Conservation (phyloP, 2,329 filamentous ascomycete genomes). For the Phialophora tarda region DNA sequence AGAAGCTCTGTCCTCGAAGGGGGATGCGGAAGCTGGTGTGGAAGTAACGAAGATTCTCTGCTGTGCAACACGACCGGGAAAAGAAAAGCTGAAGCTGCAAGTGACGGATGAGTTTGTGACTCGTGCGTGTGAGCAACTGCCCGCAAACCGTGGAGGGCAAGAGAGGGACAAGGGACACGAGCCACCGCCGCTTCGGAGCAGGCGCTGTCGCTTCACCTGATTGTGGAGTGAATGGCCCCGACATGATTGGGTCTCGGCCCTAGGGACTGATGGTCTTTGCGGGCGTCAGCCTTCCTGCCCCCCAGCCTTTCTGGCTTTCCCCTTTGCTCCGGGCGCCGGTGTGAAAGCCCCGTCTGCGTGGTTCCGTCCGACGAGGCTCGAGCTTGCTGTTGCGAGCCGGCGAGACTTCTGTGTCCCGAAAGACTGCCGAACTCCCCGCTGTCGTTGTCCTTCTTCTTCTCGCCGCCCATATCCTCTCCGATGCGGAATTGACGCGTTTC, state of each 20-base stretch:
- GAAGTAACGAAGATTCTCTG: not conserved
- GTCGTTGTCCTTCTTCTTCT: not conserved
- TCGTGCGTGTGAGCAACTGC: conserved; percentile 17
- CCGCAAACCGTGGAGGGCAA: not conserved
- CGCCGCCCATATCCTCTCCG: not conserved
- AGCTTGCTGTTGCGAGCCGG: conserved; percentile 1
- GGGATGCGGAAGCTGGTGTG: not conserved
- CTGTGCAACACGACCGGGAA: not conserved
- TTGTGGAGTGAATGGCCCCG: conserved; percentile 13
- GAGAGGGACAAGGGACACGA: not conserved
- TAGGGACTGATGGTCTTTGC: conserved; percentile 15
- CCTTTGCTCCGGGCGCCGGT: conserved; percentile 19
- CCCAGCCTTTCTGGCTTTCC: conserved; percentile 14
- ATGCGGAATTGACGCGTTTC: not conserved
- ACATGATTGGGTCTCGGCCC: conserved; percentile 20
- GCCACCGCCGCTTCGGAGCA: conserved; percentile 1
- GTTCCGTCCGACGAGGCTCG: conserved; percentile 13
- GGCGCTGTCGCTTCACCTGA: conserved; percentile 3
- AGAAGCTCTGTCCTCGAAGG: not conserved
- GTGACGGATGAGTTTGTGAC: conserved; percentile 21
- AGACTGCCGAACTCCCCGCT: not conserved
- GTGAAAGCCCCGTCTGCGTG: conserved; percentile 5
- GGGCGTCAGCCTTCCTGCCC: not conserved
- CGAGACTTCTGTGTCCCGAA: not conserved
- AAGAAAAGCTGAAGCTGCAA: conserved; percentile 14